These are phyloP conservation scores for Irpex sp. DNA, from an alignment of 1,284 basidiomycete species.

Conservation along the genomic window DNA sequence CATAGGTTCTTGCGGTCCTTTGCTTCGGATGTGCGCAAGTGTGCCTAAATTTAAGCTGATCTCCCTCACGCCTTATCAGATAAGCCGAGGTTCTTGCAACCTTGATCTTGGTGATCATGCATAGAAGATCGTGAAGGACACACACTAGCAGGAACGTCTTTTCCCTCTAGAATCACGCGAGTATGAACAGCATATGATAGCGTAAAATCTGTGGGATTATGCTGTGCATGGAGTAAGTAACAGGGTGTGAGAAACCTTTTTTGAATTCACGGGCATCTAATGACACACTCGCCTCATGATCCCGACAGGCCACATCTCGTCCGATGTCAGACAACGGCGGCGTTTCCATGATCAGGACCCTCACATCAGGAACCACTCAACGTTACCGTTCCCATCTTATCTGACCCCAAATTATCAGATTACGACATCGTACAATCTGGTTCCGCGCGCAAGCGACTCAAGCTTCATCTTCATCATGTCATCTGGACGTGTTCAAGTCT, in stretches of 20 bases:
- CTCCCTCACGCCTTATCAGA: neutral
- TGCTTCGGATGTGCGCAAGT: neutral
- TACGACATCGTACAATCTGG: neutral
- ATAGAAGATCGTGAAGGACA: neutral
- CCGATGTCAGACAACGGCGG: neutral
- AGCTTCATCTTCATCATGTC: too few relatives aligned
- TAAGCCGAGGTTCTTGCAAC: neutral
- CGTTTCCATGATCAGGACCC: neutral
- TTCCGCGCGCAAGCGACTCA: neutral
- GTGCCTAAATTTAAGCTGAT: neutral
- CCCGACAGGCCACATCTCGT: neutral
- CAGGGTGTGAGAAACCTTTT: neutral
- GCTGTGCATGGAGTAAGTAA: neutral
- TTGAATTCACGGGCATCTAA: neutral
- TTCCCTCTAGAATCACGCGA: neutral
- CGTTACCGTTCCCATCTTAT: neutral
- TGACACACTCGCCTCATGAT: neutral
- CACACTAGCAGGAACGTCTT: neutral
- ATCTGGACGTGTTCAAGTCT: too few relatives aligned
- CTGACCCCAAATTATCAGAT: neutral
- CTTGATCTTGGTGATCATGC: neutral
- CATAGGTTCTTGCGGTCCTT: neutral
- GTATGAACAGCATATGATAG: neutral
- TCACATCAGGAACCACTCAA: neutral
- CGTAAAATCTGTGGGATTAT: neutral